These are phyloP conservation scores for Daedaleopsis sinensis DNA, from an alignment of 768 basidiomycete species.

Conservation along the genomic window DNA sequence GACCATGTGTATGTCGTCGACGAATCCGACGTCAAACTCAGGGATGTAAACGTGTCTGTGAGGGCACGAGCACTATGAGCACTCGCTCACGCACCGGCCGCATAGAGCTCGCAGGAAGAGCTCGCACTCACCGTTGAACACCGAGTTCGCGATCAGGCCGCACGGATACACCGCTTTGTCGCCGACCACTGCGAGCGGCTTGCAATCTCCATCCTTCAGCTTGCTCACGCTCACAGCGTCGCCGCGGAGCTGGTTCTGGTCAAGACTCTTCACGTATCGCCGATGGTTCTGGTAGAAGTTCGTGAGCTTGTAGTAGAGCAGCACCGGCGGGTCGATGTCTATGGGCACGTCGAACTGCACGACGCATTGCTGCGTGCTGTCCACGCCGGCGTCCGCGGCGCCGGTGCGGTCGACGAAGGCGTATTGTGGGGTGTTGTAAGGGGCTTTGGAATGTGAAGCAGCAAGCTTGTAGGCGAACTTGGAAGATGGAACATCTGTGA, in stretches of 20 bases:
- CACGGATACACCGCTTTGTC: conserved; percentile 83
- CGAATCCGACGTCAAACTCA: conserved; percentile 49
- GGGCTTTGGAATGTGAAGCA: conserved; percentile 53
- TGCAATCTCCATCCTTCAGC: conserved; percentile 81
- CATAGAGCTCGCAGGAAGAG: neutral
- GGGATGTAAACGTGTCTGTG: conserved; percentile 78
- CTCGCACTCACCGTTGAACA: conserved; percentile 81
- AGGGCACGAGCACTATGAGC: neutral
- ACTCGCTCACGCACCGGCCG: neutral
- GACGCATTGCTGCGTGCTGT: conserved; percentile 60
- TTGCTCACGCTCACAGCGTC: conserved; percentile 48
- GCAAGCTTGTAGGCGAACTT: conserved; percentile 70
- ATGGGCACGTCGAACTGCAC: conserved; percentile 85
- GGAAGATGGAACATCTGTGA: conserved; percentile 61
- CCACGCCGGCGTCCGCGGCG: conserved; percentile 45
- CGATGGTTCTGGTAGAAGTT: conserved; percentile 99
- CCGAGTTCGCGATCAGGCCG: conserved; percentile 94
- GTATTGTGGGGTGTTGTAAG: conserved; percentile 63
- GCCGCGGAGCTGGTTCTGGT: conserved; percentile 85
- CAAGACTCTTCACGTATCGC: conserved; percentile 91
- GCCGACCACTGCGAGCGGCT: conserved; percentile 67
- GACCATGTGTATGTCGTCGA: conserved; percentile 71
- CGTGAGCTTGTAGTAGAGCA: conserved; percentile 95
- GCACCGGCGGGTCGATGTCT: conserved; percentile 70
- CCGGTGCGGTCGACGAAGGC: conserved; percentile 68